A percentile compares a stretch with the other conserved stretches of the same genome.
These are phyloP conservation scores for Melastoma candidum DNA, from an alignment of 441 rosid species.

Conservation along the genomic window DNA sequence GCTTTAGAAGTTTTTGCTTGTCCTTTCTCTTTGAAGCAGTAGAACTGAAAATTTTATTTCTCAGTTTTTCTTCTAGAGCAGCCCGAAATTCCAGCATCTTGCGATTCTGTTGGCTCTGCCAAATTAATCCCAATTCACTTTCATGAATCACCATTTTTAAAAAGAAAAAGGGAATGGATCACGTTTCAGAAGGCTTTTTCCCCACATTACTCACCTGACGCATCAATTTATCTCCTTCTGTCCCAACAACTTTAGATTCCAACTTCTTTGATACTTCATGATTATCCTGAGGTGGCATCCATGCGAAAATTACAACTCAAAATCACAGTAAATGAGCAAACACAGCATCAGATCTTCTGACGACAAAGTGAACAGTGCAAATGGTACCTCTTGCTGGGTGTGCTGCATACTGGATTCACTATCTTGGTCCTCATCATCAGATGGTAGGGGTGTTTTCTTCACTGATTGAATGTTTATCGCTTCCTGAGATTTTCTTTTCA, in stretches of 20 bases:
- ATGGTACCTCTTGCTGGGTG: no score
- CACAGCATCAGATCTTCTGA: no score
- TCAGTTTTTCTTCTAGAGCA: constrained; percentile 67
- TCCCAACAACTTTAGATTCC: constrained; percentile 20
- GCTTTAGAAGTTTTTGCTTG: constrained; percentile 34
- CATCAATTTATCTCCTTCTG: constrained; percentile 33
- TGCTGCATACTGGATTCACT: no score
- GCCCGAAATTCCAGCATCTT: constrained; percentile 82
- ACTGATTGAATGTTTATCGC: constrained; percentile 16
- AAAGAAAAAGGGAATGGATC: neutral
- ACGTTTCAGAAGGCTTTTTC: neutral
- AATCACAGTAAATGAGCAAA: no score
- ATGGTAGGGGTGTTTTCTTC: constrained; percentile 14
- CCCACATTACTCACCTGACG: constrained; percentile 35
- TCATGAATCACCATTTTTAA: neutral
- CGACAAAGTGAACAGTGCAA: no score
- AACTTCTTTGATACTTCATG: constrained; percentile 18
- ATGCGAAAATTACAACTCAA: no score
- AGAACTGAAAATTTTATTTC: constrained; percentile 39
- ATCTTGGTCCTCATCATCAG: constrained; percentile 9
- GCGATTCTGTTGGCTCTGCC: constrained; percentile 53
- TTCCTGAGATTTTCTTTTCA: constrained; percentile 23
- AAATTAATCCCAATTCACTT: constrained; percentile 9
- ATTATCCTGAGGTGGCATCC: constrained; percentile 4
- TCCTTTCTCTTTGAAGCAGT: constrained; percentile 35